Conservation (phyloP, 2,329 filamentous ascomycete species). For the Xylariaceae sp. region DNA sequence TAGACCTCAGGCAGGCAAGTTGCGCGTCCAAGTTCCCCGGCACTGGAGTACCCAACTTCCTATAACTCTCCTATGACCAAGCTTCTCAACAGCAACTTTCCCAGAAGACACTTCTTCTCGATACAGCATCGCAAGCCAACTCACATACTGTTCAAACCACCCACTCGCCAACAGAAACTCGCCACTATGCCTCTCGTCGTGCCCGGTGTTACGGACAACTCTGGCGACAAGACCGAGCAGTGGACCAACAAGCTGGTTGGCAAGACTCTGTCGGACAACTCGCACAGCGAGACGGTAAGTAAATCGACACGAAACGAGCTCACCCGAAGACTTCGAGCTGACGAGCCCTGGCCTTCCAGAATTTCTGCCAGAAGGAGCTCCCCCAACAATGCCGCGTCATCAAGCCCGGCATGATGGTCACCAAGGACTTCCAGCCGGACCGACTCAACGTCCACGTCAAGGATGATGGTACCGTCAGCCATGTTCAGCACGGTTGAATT, state of each 20-base stretch:
- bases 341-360: constrained; percentile 31
- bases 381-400: constrained; percentile 50
- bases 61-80: too few species aligned
- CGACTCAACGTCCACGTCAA: constrained; percentile 53
- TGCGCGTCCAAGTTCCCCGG: too few species aligned
- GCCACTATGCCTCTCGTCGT: constrained; percentile 59
- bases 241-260: constrained; percentile 57
- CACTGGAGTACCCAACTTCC: too few species aligned
- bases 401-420: constrained; percentile 48
- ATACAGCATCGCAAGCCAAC: too few species aligned
- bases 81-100: too few species aligned
- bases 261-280: constrained; percentile 50
- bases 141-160: too few species aligned
- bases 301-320: too few species aligned
- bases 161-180: too few species aligned
- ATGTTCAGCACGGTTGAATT: constrained; percentile 48
- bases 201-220: constrained; percentile 44
- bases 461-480: constrained; percentile 53
- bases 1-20: too few species aligned
- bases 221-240: constrained; percentile 39
- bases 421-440: constrained; percentile 46
- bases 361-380: constrained; percentile 53
- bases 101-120: too few species aligned
- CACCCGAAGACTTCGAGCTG: too few species aligned
- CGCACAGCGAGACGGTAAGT: constrained; percentile 46